Percentiles rank a stretch among this genome's conserved stretches.
Conservation (phyloP, 768 basidiomycete genomes). For the Fomitopsis serialis region DNA sequence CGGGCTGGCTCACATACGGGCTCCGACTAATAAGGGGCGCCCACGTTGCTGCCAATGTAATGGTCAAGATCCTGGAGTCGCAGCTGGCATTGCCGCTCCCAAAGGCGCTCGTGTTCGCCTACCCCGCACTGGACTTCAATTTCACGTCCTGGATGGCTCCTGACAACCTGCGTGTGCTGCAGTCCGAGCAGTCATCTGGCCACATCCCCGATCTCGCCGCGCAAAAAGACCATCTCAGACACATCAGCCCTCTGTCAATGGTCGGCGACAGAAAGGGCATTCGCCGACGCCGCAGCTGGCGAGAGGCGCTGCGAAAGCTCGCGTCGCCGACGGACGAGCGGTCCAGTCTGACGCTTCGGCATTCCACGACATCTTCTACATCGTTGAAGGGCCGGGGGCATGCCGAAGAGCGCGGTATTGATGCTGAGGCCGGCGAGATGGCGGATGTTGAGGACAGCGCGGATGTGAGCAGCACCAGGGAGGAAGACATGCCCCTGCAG, state of each 20-base stretch:
- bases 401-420: neutral
- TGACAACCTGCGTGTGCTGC: conserved; percentile 74
- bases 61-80: conserved; percentile 79
- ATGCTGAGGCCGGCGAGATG: conserved; percentile 43
- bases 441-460: conserved; percentile 49
- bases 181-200: conserved; percentile 82
- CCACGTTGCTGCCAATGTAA: conserved; percentile 76
- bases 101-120: conserved; percentile 79
- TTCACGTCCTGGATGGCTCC: conserved; percentile 97
- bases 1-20: conserved; percentile 6
- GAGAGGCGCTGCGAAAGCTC: conserved; percentile 22
- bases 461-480: conserved; percentile 42
- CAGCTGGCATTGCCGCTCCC: conserved; percentile 60
- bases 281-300: conserved; percentile 27
- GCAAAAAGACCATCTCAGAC: conserved; percentile 78
- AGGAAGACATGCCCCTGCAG: conserved; percentile 70
- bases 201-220: conserved; percentile 72
- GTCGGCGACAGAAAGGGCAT: conserved; percentile 54
- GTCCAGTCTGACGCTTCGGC: conserved; percentile 13
- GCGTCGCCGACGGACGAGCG: conserved; percentile 16
- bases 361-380: conserved; percentile 10
- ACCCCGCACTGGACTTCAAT: conserved; percentile 94
- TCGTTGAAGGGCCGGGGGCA: conserved; percentile 2
- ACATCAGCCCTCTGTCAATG: conserved; percentile 88
- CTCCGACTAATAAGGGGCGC: conserved; percentile 61